A percentile compares a stretch with the other conserved stretches of the same genome.
Conservation (phyloP, 352 stramenopile species). For the Pythium brachiatum region DNA sequence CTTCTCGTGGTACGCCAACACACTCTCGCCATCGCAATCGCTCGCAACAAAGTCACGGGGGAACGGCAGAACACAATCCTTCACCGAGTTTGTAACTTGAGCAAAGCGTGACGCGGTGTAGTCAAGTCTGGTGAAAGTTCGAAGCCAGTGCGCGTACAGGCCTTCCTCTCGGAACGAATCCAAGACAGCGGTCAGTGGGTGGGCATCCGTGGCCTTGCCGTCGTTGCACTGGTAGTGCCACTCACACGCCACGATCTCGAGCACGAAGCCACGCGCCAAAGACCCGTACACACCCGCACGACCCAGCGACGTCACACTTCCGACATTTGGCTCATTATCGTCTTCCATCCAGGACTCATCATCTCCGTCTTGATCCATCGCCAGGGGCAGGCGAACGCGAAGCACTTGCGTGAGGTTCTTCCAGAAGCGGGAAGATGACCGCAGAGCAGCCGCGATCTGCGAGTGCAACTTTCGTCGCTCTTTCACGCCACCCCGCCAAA, state of each 20-base stretch:
- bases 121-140: constrained; percentile 60
- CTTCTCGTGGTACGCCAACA: constrained; percentile 25
- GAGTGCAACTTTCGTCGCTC: constrained; percentile 36
- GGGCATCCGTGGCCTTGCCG: constrained; percentile 22
- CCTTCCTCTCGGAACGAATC: constrained; percentile 62
- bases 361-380: constrained; percentile 29
- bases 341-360: constrained; percentile 21
- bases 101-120: constrained; percentile 35
- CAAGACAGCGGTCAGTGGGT: constrained; percentile 46
- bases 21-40: constrained; percentile 15
- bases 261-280: constrained; percentile 51
- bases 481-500: constrained; percentile 53
- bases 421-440: constrained; percentile 46
- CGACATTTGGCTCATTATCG: constrained; percentile 19
- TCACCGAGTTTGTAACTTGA: constrained; percentile 22
- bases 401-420: constrained; percentile 52
- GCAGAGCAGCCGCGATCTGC: constrained; percentile 44
- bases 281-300: constrained; percentile 60
- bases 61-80: constrained; percentile 20
- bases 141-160: constrained; percentile 66
- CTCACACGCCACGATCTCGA: constrained; percentile 62
- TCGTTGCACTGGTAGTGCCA: constrained; percentile 48
- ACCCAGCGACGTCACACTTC: constrained; percentile 31
- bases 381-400: constrained; percentile 54
- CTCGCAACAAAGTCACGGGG: constrained; percentile 2